A percentile compares a stretch with the other conserved stretches of the same genome.
Conservation (phyloP, 345 rosid genomes). For the Bruguiera parviflora region DNA sequence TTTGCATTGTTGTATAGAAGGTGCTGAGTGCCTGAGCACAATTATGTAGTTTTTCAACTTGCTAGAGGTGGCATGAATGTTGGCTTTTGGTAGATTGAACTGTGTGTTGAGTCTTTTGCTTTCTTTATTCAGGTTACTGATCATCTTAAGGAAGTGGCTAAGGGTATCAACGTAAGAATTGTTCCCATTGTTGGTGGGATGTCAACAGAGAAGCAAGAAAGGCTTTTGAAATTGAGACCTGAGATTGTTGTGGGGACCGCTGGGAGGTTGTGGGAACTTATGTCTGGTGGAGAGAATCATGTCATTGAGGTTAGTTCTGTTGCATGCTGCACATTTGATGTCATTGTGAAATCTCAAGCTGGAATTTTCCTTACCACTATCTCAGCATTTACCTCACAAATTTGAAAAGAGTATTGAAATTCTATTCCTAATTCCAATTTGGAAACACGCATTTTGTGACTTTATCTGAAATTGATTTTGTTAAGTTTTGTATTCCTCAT, state of each 20-base stretch:
- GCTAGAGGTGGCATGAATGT: background rate
- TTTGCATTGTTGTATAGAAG: background rate
- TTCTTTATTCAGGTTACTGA: slow-evolving; percentile 58
- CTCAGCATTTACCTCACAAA: too few relatives aligned
- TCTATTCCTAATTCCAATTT: too few relatives aligned
- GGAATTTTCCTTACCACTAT: background rate
- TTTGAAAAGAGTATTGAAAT: too few relatives aligned
- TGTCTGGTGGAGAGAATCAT: slow-evolving; percentile 89
- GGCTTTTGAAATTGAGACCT: slow-evolving; percentile 80
- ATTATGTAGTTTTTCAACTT: background rate
- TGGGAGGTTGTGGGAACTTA: slow-evolving; percentile 96
- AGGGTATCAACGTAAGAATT: slow-evolving; percentile 54
- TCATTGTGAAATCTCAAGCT: background rate
- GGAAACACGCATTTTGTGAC: too few relatives aligned
- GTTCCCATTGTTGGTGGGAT: slow-evolving; percentile 96
- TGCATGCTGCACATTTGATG: slow-evolving; percentile 1
- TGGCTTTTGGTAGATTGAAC: background rate
- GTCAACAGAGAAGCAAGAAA: slow-evolving; percentile 85
- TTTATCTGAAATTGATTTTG: too few relatives aligned
- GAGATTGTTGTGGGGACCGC: slow-evolving; percentile 92
- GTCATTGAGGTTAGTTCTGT: slow-evolving; percentile 69
- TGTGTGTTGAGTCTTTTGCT: background rate
- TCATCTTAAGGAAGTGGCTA: slow-evolving; percentile 74
- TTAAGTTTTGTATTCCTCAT: background rate
- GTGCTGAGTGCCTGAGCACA: background rate